A percentile compares a stretch with the other conserved stretches of the same genome.
phyloP scores from a whole-genome alignment of 108 stramenopile genomes.

The Seminavis robusta region DNA sequence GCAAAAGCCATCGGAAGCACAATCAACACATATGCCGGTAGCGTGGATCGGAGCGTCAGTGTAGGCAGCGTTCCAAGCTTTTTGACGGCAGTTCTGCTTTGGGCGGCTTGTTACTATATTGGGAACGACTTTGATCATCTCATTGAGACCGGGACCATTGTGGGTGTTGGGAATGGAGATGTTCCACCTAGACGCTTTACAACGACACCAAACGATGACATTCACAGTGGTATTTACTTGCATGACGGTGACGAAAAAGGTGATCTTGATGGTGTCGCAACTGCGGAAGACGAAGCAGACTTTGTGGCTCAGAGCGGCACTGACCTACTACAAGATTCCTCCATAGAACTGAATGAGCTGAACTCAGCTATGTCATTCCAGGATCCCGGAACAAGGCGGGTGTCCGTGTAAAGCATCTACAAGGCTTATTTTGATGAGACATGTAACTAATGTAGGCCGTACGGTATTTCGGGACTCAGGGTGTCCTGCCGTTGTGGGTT shows the following conservation, averaged over 20 bases:
- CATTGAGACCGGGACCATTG: constrained; percentile 48
- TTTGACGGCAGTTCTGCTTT: constrained; percentile 56
- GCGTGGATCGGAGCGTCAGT: constrained; percentile 62
- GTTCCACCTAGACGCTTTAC: too few relatives aligned
- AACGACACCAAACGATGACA: too few relatives aligned
- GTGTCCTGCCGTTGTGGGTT: background rate
- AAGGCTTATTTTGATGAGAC: background rate
- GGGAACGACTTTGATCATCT: constrained; percentile 71
- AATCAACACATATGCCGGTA: constrained; percentile 73
- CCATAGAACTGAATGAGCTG: background rate
- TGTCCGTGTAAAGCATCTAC: too few relatives aligned
- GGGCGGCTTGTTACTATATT: constrained; percentile 66
- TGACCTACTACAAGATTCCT: background rate
- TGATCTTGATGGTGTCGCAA: background rate
- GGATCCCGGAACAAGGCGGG: too few relatives aligned
- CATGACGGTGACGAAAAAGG: background rate
- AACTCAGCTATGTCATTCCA: too few relatives aligned
- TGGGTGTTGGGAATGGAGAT: constrained; percentile 40
- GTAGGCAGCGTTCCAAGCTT: constrained; percentile 72
- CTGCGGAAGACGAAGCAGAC: background rate
- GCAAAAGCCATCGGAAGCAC: constrained; percentile 79
- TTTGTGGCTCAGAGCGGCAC: background rate
- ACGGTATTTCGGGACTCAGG: background rate
- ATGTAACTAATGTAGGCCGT: background rate
- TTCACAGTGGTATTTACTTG: too few relatives aligned